Conservation (phyloP, 108 stramenopile species). For the Craspedostauros australis region DNA sequence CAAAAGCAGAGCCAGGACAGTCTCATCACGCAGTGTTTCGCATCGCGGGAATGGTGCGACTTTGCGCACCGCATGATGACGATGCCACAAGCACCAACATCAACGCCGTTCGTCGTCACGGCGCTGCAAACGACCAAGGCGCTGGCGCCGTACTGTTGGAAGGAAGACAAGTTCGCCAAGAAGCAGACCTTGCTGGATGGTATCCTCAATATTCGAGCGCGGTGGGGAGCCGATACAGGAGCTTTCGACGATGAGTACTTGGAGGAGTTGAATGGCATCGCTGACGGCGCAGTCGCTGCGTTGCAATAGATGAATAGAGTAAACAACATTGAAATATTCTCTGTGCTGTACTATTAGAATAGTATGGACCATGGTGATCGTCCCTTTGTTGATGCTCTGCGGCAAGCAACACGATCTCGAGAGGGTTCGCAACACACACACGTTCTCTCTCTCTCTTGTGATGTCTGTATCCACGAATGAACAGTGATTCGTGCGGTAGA, state of each 20-base stretch:
- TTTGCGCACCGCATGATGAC: slow-evolving; percentile 16
- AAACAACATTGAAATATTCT: slow-evolving; percentile 41
- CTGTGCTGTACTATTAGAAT: too few species aligned
- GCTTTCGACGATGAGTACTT: slow-evolving; percentile 3
- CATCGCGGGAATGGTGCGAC: slow-evolving; percentile 42
- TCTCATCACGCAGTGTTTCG: slow-evolving; percentile 35
- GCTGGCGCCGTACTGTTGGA: slow-evolving; percentile 47
- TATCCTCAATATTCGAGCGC: slow-evolving; percentile 2
- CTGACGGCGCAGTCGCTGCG: too few species aligned
- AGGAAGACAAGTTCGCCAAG: not conserved
- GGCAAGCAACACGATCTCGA: too few species aligned
- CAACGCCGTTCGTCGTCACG: slow-evolving; percentile 27
- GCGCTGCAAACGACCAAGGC: slow-evolving; percentile 31
- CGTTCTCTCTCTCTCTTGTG: too few species aligned
- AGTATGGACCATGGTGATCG: too few species aligned
- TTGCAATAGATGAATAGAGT: slow-evolving; percentile 25
- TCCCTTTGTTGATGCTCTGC: too few species aligned
- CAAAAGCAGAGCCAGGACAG: slow-evolving; percentile 7
- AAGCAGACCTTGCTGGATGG: not conserved
- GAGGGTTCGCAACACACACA: too few species aligned
- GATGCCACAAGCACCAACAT: slow-evolving; percentile 15
- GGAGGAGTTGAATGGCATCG: not conserved
- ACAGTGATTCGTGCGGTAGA: too few species aligned
- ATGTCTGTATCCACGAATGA: too few species aligned
- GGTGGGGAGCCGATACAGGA: not conserved